Evolutionary conservation across 495 filamentous ascomycete species (phyloP).

Genomic region (Chlorociboria aeruginascens): DNA sequence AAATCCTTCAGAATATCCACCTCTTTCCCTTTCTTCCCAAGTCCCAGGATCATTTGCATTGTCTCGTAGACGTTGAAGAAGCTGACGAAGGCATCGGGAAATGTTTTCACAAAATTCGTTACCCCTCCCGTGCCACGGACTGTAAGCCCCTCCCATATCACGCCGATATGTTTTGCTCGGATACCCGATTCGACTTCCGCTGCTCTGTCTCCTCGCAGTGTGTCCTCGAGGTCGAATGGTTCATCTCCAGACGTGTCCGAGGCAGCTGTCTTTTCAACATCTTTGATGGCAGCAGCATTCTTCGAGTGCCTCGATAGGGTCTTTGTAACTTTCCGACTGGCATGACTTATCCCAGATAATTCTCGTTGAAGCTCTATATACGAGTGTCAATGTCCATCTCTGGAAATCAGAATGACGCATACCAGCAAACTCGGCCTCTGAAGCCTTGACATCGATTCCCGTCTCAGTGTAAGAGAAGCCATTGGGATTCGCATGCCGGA

Average conservation of each 20-base stretch:
- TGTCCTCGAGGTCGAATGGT: constrained; percentile 58
- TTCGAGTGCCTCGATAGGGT: constrained; percentile 25
- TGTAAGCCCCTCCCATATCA: constrained; percentile 67
- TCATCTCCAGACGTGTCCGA: constrained; percentile 34
- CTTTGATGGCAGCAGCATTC: constrained; percentile 17
- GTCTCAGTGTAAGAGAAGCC: constrained; percentile 30
- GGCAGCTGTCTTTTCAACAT: constrained; percentile 36
- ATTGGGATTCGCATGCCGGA: constrained; percentile 31
- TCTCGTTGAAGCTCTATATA: constrained; percentile 48
- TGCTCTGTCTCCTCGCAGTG: constrained; percentile 53
- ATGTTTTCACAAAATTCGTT: constrained; percentile 69
- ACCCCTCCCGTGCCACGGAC: constrained; percentile 67
- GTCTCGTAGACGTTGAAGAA: constrained; percentile 64
- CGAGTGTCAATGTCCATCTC: too few species aligned
- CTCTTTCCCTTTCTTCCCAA: constrained; percentile 19
- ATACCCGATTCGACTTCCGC: constrained; percentile 69
- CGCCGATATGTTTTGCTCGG: constrained; percentile 65
- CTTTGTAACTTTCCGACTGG: constrained; percentile 35
- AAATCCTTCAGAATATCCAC: constrained; percentile 45
- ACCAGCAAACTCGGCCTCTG: constrained; percentile 62
- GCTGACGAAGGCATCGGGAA: constrained; percentile 66
- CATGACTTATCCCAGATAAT: constrained; percentile 52
- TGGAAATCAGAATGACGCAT: too few species aligned
- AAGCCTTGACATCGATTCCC: constrained; percentile 58
- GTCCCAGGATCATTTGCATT: constrained; percentile 35